Conservation (phyloP, 441 rosid genomes). For the Gossypium lobatum region DNA sequence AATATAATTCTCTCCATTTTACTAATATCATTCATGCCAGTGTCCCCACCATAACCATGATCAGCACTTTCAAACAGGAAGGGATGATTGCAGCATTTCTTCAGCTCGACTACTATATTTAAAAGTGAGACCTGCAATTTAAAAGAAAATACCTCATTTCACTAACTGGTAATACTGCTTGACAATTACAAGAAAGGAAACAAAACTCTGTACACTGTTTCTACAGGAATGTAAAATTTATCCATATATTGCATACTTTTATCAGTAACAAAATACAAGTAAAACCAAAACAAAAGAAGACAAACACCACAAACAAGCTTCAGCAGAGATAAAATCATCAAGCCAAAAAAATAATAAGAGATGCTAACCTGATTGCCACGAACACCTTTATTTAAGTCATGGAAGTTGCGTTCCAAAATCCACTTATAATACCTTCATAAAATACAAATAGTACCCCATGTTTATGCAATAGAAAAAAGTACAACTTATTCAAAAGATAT, state of each 20-base stretch:
- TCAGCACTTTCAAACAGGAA: constrained; percentile 99
- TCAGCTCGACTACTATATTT: constrained; percentile 98
- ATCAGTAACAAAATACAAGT: neutral
- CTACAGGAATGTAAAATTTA: neutral
- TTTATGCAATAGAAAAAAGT: constrained; percentile 3
- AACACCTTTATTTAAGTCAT: constrained; percentile 97
- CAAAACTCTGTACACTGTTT: constrained; percentile 14
- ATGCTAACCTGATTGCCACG: constrained; percentile 94
- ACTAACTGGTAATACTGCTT: neutral
- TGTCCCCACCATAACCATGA: constrained; percentile 97
- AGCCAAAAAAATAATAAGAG: constrained; percentile 12
- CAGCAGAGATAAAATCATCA: constrained; percentile 2
- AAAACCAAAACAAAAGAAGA: neutral
- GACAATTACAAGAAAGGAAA: constrained; percentile 8
- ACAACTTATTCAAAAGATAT: constrained; percentile 12
- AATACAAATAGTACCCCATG: constrained; percentile 13
- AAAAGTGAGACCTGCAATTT: constrained; percentile 86
- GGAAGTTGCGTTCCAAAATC: constrained; percentile 99
- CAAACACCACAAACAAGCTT: neutral
- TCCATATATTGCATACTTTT: neutral
- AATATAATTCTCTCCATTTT: constrained; percentile 88
- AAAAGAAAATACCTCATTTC: constrained; percentile 20
- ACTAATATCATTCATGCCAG: constrained; percentile 53
- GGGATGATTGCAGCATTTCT: constrained; percentile 99
- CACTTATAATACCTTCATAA: constrained; percentile 87